Evolutionary conservation across 2,329 filamentous ascomycete genomes (phyloP), one percentile per base, ranked within the genome.

Genomic region (Diaporthe nobilis): DNA sequence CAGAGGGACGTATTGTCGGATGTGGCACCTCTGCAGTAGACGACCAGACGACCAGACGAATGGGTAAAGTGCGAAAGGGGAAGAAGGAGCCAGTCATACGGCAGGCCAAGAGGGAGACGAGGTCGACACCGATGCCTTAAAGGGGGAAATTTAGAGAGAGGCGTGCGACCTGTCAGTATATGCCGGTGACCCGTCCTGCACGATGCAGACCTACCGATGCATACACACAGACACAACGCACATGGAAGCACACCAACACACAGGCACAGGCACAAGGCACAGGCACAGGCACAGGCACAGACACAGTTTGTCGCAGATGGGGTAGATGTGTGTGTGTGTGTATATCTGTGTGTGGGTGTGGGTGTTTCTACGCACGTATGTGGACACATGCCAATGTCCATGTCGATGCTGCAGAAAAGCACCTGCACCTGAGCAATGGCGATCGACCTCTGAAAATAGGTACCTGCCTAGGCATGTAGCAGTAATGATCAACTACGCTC

Each of bases 151-250:
- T 0, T 13, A 39, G 65, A 53, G 65, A 68, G 65, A 70, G 37
- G 65, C 49, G 65, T 70, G n/a, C 65, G 65, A 55, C 65, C 65
- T 70, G 65, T 70, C 65, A 70, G 49, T 70, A 55, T 70, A 70
- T 70, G 65, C 65, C 49, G 47, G 47, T 55, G 65, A 42, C n/a
- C 34, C n/a, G 34, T 55, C n/a, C n/a, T 28, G 47, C 65, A 55
- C 51, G 42, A 70, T 70, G 31, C 47, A 53, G 44, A 67, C 44
- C n/a, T 25, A 37, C 42, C 42, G 61, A 31, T 44, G 60, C 60
- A 65, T 65, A 65, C 60, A 31, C 10, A 53, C 49, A 51, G 42
- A 44, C 49, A 51, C 37, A 12, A 10, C 22, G 25, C 15, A 57
- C 6, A 31, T 28, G 25, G 7, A 39, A 1, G 12, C 34, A 60